These are phyloP conservation scores for Rhodotorula toruloides DNA, from an alignment of 768 basidiomycete species.

Conservation along the genomic window DNA sequence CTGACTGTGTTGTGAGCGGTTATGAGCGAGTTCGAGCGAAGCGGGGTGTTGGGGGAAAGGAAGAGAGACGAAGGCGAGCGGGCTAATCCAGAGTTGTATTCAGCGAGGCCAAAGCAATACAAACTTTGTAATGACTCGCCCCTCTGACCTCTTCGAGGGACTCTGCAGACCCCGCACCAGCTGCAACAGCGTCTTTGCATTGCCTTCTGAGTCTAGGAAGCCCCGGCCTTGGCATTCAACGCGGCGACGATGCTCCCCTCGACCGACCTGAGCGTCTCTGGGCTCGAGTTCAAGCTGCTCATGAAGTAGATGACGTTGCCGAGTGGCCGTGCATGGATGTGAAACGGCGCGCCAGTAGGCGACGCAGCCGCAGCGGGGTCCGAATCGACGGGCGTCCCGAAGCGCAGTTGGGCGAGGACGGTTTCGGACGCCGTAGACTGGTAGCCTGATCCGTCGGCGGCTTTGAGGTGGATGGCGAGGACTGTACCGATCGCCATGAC, in stretches of 20 bases:
- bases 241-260: slow-evolving; percentile 26
- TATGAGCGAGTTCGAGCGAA: too few relatives aligned
- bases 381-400: slow-evolving; percentile 30
- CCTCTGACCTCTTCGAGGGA: too few relatives aligned
- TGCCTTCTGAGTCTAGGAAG: too few relatives aligned
- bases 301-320: slow-evolving; percentile 92
- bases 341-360: slow-evolving; percentile 55
- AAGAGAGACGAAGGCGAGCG: too few relatives aligned
- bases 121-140: too few relatives aligned
- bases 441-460: not conserved
- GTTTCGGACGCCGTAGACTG: slow-evolving; percentile 61
- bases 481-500: slow-evolving; percentile 27
- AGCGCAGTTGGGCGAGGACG: slow-evolving; percentile 56
- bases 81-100: too few relatives aligned
- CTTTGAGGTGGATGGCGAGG: slow-evolving; percentile 31
- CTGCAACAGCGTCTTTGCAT: not conserved
- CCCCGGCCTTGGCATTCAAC: not conserved
- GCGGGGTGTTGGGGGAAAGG: too few relatives aligned
- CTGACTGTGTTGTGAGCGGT: too few relatives aligned
- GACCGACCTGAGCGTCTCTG: slow-evolving; percentile 30
- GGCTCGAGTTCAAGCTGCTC: slow-evolving; percentile 69
- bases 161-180: not conserved
- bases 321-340: slow-evolving; percentile 76
- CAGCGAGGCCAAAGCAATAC: too few relatives aligned
- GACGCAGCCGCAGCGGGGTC: slow-evolving; percentile 46